phyloP scores from a whole-genome alignment of 2,329 filamentous ascomycete species.

The Dactylellina parvicollis region DNA sequence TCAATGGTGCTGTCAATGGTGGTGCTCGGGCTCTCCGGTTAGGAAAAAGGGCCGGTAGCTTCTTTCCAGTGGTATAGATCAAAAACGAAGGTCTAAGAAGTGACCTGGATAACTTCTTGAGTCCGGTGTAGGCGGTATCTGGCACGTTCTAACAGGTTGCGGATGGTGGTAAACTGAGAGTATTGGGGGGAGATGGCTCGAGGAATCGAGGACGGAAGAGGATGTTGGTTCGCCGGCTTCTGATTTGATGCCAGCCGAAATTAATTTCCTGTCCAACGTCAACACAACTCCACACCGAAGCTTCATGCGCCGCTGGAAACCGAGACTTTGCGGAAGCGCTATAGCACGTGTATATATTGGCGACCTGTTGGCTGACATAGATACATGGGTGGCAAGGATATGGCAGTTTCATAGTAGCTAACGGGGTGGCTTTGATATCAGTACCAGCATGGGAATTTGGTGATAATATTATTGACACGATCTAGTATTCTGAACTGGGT shows the following conservation, averaged over 20 bases:
- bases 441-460: too few species aligned
- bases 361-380: too few species aligned
- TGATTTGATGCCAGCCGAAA: constrained; percentile 53
- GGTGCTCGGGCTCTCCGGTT: constrained; percentile 10
- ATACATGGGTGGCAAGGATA: too few species aligned
- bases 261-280: constrained; percentile 56
- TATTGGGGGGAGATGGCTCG: background rate
- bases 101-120: background rate
- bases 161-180: background rate
- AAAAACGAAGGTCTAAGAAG: constrained; percentile 37
- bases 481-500: too few species aligned
- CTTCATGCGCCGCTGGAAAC: too few species aligned
- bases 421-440: too few species aligned
- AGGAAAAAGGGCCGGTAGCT: constrained; percentile 36
- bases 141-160: constrained; percentile 8
- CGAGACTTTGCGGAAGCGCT: too few species aligned
- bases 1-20: constrained; percentile 24
- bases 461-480: too few species aligned
- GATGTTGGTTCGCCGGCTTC: constrained; percentile 41
- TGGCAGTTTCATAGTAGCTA: too few species aligned
- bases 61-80: constrained; percentile 27
- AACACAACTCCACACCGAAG: constrained; percentile 52
- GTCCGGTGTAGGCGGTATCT: background rate
- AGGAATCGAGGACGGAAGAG: constrained; percentile 8
- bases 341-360: too few species aligned